These are phyloP conservation scores for Sporothrix phasma DNA, from an alignment of 2,329 filamentous ascomycete species.

Conservation along the genomic window DNA sequence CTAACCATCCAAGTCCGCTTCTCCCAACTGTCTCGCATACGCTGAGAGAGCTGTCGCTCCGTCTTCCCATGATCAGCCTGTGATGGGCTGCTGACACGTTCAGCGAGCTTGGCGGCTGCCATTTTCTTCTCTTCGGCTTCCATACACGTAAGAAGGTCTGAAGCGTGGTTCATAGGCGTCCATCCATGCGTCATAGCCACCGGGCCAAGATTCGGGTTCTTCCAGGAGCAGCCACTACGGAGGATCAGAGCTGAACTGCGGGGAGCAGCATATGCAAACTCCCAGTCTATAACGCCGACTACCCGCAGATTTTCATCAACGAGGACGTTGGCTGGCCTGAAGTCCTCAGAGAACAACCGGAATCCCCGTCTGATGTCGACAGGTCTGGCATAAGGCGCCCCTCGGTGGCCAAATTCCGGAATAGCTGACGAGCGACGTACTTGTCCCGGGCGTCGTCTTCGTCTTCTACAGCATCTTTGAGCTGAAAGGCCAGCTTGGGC, in stretches of 20 bases:
- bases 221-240: conserved; percentile 31
- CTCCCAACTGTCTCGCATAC: conserved; percentile 24
- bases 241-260: conserved; percentile 25
- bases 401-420: conserved; percentile 27
- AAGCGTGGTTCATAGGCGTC: conserved; percentile 27
- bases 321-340: conserved; percentile 25
- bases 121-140: conserved; percentile 13
- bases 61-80: no score
- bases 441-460: conserved; percentile 34
- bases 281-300: conserved; percentile 32
- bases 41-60: conserved; percentile 14
- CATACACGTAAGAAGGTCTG: conserved; percentile 27
- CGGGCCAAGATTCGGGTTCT: conserved; percentile 25
- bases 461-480: conserved; percentile 29
- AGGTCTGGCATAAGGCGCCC: conserved; percentile 7
- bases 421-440: conserved; percentile 33
- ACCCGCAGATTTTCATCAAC: conserved; percentile 23
- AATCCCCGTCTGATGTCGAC: no score
- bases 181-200: conserved; percentile 24
- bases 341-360: conserved; percentile 27
- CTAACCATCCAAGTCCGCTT: conserved; percentile 21
- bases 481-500: conserved; percentile 31
- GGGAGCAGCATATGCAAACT: conserved; percentile 28
- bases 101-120: not conserved
- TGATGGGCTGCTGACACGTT: no score